A percentile compares a stretch with the other conserved stretches of the same genome.
Evolutionary conservation across 495 filamentous ascomycete species (phyloP).

Genomic region (Aspergillus nidulans): DNA sequence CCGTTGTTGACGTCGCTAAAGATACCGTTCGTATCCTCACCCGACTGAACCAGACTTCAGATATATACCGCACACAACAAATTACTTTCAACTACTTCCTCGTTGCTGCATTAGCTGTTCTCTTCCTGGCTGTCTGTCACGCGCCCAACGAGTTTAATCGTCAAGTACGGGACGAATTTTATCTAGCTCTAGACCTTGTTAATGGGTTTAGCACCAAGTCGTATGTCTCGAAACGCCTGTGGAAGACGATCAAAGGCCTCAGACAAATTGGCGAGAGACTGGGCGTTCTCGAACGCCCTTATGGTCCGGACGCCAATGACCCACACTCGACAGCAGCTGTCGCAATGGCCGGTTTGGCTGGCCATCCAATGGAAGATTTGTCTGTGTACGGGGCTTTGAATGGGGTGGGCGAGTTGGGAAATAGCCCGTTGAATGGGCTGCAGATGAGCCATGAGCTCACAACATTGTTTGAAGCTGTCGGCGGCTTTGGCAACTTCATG

Average conservation of each 20-base stretch:
- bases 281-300: conserved; percentile 57
- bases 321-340: conserved; percentile 64
- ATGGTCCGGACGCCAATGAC: conserved; percentile 41
- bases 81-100: conserved; percentile 87
- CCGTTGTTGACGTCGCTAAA: conserved; percentile 71
- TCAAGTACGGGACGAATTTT: conserved; percentile 76
- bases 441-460: conserved; percentile 64
- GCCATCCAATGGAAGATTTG: conserved; percentile 60
- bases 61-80: conserved; percentile 76
- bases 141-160: conserved; percentile 72
- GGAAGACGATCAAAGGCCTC: conserved; percentile 75
- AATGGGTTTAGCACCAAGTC: conserved; percentile 75
- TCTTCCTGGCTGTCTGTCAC: conserved; percentile 80
- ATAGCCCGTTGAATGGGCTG: conserved; percentile 56
- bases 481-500: conserved; percentile 49
- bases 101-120: conserved; percentile 70
- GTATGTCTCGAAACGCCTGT: conserved; percentile 73
- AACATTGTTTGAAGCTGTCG: conserved; percentile 67
- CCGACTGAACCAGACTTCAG: conserved; percentile 70
- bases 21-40: conserved; percentile 74
- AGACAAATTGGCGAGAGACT: conserved; percentile 76
- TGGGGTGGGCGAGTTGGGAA: conserved; percentile 46
- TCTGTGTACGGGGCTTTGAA: conserved; percentile 48
- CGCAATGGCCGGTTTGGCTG: conserved; percentile 69
- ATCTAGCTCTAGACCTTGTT: conserved; percentile 78